Evolutionary conservation across 257 asterid genomes (phyloP), one percentile per base, ranked within the genome.

Genomic region (Catharanthus roseus): DNA sequence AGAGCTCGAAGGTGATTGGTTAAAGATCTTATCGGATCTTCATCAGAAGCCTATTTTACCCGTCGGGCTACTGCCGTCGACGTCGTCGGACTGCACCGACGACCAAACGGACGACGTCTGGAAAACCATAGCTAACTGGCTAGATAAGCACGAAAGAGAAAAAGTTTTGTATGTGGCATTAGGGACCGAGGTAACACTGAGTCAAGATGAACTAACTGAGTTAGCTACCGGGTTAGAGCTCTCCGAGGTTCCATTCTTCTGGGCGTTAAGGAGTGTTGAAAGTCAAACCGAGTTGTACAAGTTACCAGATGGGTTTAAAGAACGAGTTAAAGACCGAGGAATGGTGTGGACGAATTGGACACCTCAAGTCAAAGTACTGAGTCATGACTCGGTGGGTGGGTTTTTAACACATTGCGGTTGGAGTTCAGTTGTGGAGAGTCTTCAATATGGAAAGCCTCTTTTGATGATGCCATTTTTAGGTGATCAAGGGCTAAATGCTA

Each of bases 391-490:
- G 1, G 73, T 73, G 0, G 77, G 77, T 16, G 64, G 77, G 41
- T 72, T 77, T 26, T 10, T 77, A 51, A 77, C 67, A 11, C 81
- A 77, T 45, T 77, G 77, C 24, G 74, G 81, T 18, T 77, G 81
- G 81, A 45, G 50, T 10, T 77, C 77, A 0, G 26, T 50, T 18
- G 26, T 61, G 6, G 77, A 77, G 19, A 69, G 71, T 13, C 34
- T 63, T 0, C 21, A 6, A 31, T 62, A 60, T 10, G 74, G 70
- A 8, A 56, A n/a, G 23, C 70, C 74, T 0, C 55, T 75, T 6
- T 9, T 75, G 0, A 51, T 69, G 74, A 12, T 69, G 49, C 74
- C 79, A 0, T 58, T 75, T 12, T 1, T 44, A 56, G 31, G 38
- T 3, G 78, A 75, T 11, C 74, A 60, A 62, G 65, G 70, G 16